Evolutionary conservation across 2,329 filamentous ascomycete genomes (phyloP), one percentile per base, ranked within the genome.

Genomic region (Colletotrichum sp.): DNA sequence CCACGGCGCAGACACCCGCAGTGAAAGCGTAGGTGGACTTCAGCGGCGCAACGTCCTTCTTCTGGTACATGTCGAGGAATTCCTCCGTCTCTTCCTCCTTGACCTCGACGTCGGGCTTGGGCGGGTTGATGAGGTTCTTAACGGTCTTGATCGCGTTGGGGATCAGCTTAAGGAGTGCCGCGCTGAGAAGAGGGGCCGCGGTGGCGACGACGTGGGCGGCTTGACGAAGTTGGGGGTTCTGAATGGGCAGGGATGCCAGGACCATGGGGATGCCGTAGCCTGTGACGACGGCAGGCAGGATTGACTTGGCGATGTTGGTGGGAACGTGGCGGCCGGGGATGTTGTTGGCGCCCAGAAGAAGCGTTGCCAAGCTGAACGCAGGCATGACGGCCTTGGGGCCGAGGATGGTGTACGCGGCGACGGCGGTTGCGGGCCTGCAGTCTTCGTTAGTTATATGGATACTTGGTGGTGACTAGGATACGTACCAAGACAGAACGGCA

Each of bases 331-430:
- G 55, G 4, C 67, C 72, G 28, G 48, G 21, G 12, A 74, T 55
- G 28, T 64, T 36, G 26, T 60, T 71, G n/a, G 60, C 48, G 7
- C 59, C 67, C 52, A 43, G 4, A 2, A 71, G 34, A 2, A 74
- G 24, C 2, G 59, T 60, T 0, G 59, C 34, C 9, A 74, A 34
- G 34, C 72, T 28, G 7, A 74, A 36, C 0, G 68, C 61, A 1
- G 72, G 72, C 32, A 66, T 43, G 3, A 66, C n/a, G 28, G 72
- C 72, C 4, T 74, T 74, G 48, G 67, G 10, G 1, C 72, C 67
- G 26, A 71, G n/a, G 9, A 64, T 30, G 21, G 48, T 43, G 48
- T 66, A 66, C 1, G 72, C 59, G 7, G 36, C 60, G 28, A 36
- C 67, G 9, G 57, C 57, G 10, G 52, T n/a, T 6, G 60, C n/a